Conservation (phyloP, 441 rosid genomes). For the Adansonia madagascariensis region DNA sequence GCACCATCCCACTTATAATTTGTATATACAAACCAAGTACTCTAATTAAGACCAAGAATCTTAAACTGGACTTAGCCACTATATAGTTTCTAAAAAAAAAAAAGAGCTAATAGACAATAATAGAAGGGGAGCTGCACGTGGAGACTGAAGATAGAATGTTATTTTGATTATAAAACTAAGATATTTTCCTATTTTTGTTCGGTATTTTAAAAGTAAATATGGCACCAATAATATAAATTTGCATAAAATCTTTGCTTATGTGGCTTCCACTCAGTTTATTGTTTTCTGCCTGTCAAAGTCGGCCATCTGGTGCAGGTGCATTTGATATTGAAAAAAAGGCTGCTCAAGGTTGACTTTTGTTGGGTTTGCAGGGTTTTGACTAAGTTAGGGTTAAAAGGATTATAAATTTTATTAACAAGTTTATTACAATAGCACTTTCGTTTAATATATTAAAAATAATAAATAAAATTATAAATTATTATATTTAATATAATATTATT, state of each 20-base stretch:
- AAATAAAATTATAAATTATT: too few relatives aligned
- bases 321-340: too few relatives aligned
- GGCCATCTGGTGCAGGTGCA: slow-evolving; percentile 15
- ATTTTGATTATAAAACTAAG: background rate
- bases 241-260: slow-evolving; percentile 1
- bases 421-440: too few relatives aligned
- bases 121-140: slow-evolving; percentile 23
- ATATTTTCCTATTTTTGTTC: slow-evolving; percentile 21
- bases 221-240: background rate
- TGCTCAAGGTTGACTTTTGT: slow-evolving; percentile 32
- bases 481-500: too few relatives aligned
- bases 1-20: slow-evolving; percentile 16
- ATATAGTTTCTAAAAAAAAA: background rate
- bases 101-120: background rate
- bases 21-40: background rate
- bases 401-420: too few relatives aligned
- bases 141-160: background rate
- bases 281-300: slow-evolving; percentile 29
- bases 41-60: slow-evolving; percentile 17
- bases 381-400: background rate
- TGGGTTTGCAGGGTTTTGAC: slow-evolving; percentile 23
- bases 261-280: slow-evolving; percentile 30
- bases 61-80: background rate
- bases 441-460: too few relatives aligned
- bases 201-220: slow-evolving; percentile 25